Evolutionary conservation across 495 filamentous ascomycete genomes (phyloP).

Genomic region (Penicillium soppii): DNA sequence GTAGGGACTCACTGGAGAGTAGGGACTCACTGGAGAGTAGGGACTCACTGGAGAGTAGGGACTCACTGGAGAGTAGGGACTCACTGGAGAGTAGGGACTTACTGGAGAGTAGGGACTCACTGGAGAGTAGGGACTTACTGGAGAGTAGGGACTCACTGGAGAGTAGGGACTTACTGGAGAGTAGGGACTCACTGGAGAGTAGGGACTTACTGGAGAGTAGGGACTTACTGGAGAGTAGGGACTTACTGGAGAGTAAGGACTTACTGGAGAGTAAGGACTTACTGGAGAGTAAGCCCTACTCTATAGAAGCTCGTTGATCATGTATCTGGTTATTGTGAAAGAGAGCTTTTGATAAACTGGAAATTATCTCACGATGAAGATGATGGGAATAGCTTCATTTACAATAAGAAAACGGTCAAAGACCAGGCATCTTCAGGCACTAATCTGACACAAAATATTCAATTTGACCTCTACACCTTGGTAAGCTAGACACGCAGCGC

Average conservation of each 20-base stretch:
- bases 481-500: no score
- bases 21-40: background rate
- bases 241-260: background rate
- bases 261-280: background rate
- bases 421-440: no score
- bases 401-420: no score
- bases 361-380: no score
- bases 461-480: no score
- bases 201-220: background rate
- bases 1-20: background rate
- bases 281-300: background rate
- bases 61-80: background rate
- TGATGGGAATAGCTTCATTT: no score
- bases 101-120: background rate
- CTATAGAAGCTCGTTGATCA: no score
- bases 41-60: no score
- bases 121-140: background rate
- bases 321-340: no score
- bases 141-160: background rate
- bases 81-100: background rate
- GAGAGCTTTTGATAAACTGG: background rate
- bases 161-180: background rate
- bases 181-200: background rate
- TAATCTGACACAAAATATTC: no score
- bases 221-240: no score